Evolutionary conservation across 768 basidiomycete species (phyloP), one percentile per base, ranked within the genome.

Genomic region (Naganishia kalamii): DNA sequence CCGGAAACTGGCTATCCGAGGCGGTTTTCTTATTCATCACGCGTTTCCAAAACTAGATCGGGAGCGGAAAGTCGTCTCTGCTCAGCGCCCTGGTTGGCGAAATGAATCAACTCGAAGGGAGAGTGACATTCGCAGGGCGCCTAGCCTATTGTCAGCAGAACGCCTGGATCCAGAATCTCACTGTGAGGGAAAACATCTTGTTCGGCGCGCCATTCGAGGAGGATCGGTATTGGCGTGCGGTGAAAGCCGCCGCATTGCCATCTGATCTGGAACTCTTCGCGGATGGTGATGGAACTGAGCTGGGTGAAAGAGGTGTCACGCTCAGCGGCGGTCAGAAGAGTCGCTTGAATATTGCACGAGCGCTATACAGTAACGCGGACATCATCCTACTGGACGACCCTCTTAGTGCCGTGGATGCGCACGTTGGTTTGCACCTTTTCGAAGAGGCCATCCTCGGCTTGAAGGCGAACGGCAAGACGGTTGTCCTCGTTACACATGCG

Each of bases 241-340:
- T 88, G 27, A 81, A 84, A 67, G 80, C 83, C 51, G 81, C 86
- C 0, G 85, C 82, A 52, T 80, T 89, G 23, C 70, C 86, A 19
- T 81, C 85, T 2, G 88, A 89, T 74, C 75, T 88, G 8, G 83
- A 85, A 59, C 77, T 86, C 25, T 79, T 89, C 1, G 82, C 85
- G 0, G 85, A 87, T 73, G 87, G 87, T 12, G 88, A 89, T 73
- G 70, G 86, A 65, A 88, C 87, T 0, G 87, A 88, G 80, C 86
- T 86, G 65, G 50, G 80, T 48, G 57, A 68, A 44, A 37, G 52
- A 46, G 63, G 47, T 25, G 19, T 57, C n/a, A 50, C 2, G 21
- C 30, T 68, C 11, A 47, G 27, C 85, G 87, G 35, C 86, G 88
- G 77, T 86, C 86, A 74, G 86, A 87, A 46, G 83, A 17, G 65